Evolutionary conservation across 179 eudicot species (phyloP).

Genomic region (Beta lomatogona): DNA sequence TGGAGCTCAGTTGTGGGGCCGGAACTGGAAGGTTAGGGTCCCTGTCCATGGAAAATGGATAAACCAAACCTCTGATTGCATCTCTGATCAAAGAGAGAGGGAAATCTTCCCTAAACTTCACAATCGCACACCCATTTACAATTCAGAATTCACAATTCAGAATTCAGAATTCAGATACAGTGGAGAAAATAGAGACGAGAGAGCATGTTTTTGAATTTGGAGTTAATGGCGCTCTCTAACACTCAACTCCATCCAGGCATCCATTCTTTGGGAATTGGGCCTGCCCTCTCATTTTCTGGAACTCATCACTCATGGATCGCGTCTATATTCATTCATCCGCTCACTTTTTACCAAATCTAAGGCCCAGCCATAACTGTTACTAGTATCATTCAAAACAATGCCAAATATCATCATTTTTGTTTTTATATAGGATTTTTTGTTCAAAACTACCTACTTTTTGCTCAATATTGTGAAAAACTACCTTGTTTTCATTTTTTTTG

Average conservation of each 20-base stretch:
- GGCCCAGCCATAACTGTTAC: too few relatives aligned
- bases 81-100: conserved; percentile 33
- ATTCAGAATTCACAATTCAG: background rate
- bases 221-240: conserved; percentile 35
- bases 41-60: conserved; percentile 59
- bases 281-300: background rate
- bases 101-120: conserved; percentile 21
- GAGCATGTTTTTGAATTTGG: conserved; percentile 18
- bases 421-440: too few relatives aligned
- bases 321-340: too few relatives aligned
- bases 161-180: background rate
- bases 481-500: too few relatives aligned
- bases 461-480: too few relatives aligned
- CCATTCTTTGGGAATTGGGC: background rate
- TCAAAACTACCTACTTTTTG: too few relatives aligned
- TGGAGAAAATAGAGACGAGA: background rate
- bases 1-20: conserved; percentile 42
- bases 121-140: conserved; percentile 13
- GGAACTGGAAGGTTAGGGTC: conserved; percentile 67
- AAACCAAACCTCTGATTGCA: conserved; percentile 38
- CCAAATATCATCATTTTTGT: too few relatives aligned
- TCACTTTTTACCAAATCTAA: too few relatives aligned
- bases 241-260: background rate
- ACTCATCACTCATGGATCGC: too few relatives aligned
- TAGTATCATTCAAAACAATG: too few relatives aligned